These are phyloP conservation scores for Tephrocybe sp. DNA, from an alignment of 768 basidiomycete genomes.

Conservation along the genomic window DNA sequence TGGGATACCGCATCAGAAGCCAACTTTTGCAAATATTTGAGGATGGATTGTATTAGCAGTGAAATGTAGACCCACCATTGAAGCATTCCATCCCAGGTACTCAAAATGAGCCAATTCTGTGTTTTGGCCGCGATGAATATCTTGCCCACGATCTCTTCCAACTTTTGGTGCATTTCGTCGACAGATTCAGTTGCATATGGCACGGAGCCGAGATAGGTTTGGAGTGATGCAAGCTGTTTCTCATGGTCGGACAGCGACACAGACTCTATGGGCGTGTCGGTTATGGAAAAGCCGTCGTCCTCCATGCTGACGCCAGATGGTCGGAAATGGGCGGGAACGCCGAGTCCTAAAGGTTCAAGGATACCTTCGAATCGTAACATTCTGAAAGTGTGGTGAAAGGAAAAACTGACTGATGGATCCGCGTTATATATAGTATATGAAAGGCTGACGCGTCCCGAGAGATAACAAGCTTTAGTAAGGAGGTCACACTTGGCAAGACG, in stretches of 20 bases:
- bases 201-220: constrained; percentile 63
- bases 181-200: constrained; percentile 75
- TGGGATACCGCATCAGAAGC: constrained; percentile 80
- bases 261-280: constrained; percentile 36
- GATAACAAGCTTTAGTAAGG: background rate
- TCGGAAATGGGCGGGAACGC: background rate
- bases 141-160: constrained; percentile 69
- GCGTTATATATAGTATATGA: constrained; percentile 2
- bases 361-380: constrained; percentile 7
- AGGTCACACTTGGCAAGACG: constrained; percentile 9
- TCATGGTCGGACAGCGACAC: constrained; percentile 45
- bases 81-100: constrained; percentile 78
- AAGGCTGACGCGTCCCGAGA: constrained; percentile 15
- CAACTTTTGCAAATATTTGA: constrained; percentile 46
- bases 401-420: constrained; percentile 10
- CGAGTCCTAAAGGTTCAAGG: constrained; percentile 2
- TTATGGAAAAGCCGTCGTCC: constrained; percentile 54
- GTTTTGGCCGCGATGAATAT: constrained; percentile 70
- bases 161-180: constrained; percentile 68
- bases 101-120: constrained; percentile 72
- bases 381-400: background rate
- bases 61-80: constrained; percentile 56
- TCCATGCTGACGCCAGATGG: constrained; percentile 42
- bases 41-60: background rate
- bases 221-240: constrained; percentile 59